Evolutionary conservation across 139 green algal genomes (phyloP), one percentile per base, ranked within the genome.

Genomic region (Zygnema cylindricum): DNA sequence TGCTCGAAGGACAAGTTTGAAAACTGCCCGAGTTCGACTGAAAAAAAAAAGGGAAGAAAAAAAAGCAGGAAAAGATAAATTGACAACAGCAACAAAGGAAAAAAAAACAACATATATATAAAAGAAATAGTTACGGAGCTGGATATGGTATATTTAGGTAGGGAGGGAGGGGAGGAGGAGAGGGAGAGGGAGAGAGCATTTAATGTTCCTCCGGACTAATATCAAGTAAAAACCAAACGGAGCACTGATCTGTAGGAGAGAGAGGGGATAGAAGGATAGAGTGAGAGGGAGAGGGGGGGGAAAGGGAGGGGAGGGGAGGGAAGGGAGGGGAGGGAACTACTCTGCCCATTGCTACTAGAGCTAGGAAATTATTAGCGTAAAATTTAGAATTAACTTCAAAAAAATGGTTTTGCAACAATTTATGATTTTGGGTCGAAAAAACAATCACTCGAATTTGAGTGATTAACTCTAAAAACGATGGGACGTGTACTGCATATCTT

Each of bases 61-160:
- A 79, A 16, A 43, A 79, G 71, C 7, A 79, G 71, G 7, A 63
- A 16, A 79, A 43, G 71, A 79, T 7, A 16, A 79, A 3, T 81
- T 40, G 78, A 11, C 7, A 41, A 79, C 3, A 79, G 71, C 7
- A 11, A 43, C 3, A 85, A 25, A 1, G 33, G 38, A 49, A 23
- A 81, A 43, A 87, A 43, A 21, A 84, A 21, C 25, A 88, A 69
- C 63, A 84, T 40, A 87, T 25, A 55, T 22, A 89, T 54, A 21
- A 33, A 78, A 84, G 85, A 36, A 35, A 11, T 32, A 41, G 63
- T 22, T 38, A 40, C 2, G 35, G 22, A 75, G 69, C 35, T 39
- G 33, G 7, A 40, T n/a, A 86, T n/a, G 76, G 49, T 7, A 63
- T 7, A 63, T 7, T 7, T 63, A 63, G 7, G 49, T 25, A 16